phyloP scores from a whole-genome alignment of 345 rosid genomes.

The Isatis tinctoria region DNA sequence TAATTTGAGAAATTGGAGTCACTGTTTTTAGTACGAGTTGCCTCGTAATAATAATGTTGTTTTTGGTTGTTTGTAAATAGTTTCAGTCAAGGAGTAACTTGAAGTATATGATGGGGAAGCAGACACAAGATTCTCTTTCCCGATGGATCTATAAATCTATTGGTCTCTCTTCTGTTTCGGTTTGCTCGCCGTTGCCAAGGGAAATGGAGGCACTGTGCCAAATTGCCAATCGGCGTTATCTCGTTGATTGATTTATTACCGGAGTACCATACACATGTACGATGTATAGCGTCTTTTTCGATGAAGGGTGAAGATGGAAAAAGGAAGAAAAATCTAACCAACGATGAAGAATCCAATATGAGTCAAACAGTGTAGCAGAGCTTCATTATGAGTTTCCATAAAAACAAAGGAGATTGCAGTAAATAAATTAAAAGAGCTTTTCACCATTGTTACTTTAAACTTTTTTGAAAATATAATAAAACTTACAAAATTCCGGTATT shows the following conservation, averaged over 20 bases:
- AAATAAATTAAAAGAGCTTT: background rate
- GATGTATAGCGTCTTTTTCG: background rate
- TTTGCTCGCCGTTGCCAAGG: constrained; percentile 22
- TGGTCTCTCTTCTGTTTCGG: constrained; percentile 14
- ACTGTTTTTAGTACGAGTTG: background rate
- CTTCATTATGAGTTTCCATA: constrained; percentile 34
- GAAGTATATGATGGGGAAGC: constrained; percentile 16
- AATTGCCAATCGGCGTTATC: constrained; percentile 14
- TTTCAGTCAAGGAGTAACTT: background rate
- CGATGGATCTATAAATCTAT: constrained; percentile 28
- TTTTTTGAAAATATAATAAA: background rate
- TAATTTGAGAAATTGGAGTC: background rate
- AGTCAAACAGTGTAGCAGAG: constrained; percentile 26
- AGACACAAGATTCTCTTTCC: constrained; percentile 36
- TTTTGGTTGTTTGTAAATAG: constrained; percentile 1
- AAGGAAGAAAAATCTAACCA: background rate
- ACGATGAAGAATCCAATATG: constrained; percentile 21
- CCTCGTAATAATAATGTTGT: constrained; percentile 19
- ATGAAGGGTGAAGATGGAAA: constrained; percentile 11
- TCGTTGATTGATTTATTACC: background rate
- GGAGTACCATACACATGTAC: constrained; percentile 23
- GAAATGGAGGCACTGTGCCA: background rate
- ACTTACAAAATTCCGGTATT: background rate
- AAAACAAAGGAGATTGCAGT: background rate
- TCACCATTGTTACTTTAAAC: background rate